A percentile compares a stretch with the other conserved stretches of the same genome.
Conservation (phyloP, 2,329 filamentous ascomycete species). For the Calonectria montana region DNA sequence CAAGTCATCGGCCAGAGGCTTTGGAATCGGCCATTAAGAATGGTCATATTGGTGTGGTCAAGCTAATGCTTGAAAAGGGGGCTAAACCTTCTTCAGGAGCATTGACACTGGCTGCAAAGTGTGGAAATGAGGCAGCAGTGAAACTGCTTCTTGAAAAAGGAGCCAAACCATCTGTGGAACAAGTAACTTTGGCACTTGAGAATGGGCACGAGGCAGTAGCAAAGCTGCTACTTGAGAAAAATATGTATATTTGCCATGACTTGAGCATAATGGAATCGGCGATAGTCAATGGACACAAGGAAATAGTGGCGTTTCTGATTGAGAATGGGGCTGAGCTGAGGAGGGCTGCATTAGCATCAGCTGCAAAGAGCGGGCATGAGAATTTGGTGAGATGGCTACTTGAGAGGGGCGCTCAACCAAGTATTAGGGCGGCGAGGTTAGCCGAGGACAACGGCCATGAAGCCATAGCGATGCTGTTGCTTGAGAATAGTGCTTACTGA, state of each 20-base stretch:
- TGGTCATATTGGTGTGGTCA: background rate
- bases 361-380: background rate
- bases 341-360: too few species aligned
- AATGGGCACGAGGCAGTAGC: background rate
- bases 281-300: background rate
- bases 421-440: fast-evolving
- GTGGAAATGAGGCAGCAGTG: background rate
- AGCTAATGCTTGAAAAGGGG: background rate
- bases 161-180: background rate
- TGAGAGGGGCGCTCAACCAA: background rate
- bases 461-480: background rate
- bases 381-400: background rate
- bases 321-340: background rate
- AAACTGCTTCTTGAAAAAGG: background rate
- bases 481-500: background rate
- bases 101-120: background rate
- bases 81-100: background rate
- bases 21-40: background rate
- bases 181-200: background rate
- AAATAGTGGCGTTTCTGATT: background rate
- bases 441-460: background rate
- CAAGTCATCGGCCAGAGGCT: background rate
- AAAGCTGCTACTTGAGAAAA: background rate
- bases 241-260: too few species aligned
- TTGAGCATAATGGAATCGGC: background rate